Conservation (phyloP, 2,329 filamentous ascomycete genomes). For the Westerdykella sp. region DNA sequence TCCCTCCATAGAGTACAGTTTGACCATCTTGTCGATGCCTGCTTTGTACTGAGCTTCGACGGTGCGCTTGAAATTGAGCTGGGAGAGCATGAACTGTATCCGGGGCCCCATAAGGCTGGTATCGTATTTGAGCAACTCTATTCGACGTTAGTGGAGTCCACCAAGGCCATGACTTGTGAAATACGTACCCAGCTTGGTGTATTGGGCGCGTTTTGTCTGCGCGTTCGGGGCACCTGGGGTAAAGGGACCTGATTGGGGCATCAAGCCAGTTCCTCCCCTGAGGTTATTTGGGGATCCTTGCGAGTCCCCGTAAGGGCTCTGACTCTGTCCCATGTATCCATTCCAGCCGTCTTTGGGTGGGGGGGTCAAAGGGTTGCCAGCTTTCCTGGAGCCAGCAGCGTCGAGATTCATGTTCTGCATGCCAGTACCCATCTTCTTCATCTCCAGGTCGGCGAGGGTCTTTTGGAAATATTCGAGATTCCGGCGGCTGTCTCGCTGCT, state of each 20-base stretch:
- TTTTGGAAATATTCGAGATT: conserved; percentile 97
- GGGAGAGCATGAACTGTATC: conserved; percentile 97
- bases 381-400: conserved; percentile 35
- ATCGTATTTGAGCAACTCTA: conserved; percentile 98
- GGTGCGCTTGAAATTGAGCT: conserved; percentile 97
- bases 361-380: conserved; percentile 44
- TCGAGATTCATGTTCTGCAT: conserved; percentile 61
- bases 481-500: conserved; percentile 86
- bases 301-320: conserved; percentile 57
- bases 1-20: conserved; percentile 93
- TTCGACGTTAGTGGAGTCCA: conserved; percentile 14
- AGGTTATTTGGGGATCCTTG: conserved; percentile 53
- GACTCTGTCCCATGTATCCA: conserved; percentile 48
- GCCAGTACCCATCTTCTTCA: conserved; percentile 66
- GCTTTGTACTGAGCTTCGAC: conserved; percentile 99
- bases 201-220: conserved; percentile 70
- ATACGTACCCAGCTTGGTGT: conserved; percentile 82
- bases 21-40: conserved; percentile 98
- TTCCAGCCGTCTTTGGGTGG: conserved; percentile 65
- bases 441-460: conserved; percentile 78
- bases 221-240: conserved; percentile 67
- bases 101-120: conserved; percentile 91
- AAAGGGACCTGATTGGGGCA: conserved; percentile 47
- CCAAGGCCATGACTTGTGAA: not conserved
- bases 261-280: conserved; percentile 63